Evolutionary conservation across 257 asterid species (phyloP).

Genomic region (Fraxinus americana): DNA sequence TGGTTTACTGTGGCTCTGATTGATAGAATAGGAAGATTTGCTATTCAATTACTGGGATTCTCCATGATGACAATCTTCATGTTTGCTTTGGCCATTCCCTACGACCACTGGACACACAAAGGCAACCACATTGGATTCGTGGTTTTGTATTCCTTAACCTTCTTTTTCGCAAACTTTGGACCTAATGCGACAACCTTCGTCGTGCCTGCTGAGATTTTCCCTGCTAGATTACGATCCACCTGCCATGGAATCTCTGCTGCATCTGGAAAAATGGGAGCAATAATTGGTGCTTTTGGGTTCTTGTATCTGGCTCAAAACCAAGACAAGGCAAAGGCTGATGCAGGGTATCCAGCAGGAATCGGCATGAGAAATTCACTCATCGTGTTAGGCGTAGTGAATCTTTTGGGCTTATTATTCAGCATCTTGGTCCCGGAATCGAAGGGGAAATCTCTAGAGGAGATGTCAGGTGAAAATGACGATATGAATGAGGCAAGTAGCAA

Average conservation of each 20-base stretch:
- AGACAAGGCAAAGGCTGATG: slow-evolving; percentile 28
- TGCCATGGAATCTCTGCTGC: slow-evolving; percentile 48
- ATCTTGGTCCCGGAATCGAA: slow-evolving; percentile 41
- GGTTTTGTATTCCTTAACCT: slow-evolving; percentile 33
- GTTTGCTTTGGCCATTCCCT: slow-evolving; percentile 41
- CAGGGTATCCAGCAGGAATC: slow-evolving; percentile 44
- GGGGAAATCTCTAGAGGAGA: slow-evolving; percentile 40
- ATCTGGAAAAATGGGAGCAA: slow-evolving; percentile 40
- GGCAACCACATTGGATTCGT: slow-evolving; percentile 41
- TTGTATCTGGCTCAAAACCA: slow-evolving; percentile 38
- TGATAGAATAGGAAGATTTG: slow-evolving; percentile 36
- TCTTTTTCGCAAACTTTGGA: slow-evolving; percentile 45
- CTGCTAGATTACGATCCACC: slow-evolving; percentile 37
- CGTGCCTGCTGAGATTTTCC: slow-evolving; percentile 44
- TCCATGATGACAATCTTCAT: slow-evolving; percentile 42
- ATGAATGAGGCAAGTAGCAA: neutral
- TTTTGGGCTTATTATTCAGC: slow-evolving; percentile 32
- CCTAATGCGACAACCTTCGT: slow-evolving; percentile 43
- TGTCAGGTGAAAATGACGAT: slow-evolving; percentile 36
- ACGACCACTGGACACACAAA: slow-evolving; percentile 36
- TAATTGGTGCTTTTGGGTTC: slow-evolving; percentile 41
- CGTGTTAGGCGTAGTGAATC: slow-evolving; percentile 28
- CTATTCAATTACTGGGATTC: slow-evolving; percentile 35
- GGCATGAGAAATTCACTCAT: slow-evolving; percentile 38
- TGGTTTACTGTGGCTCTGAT: slow-evolving; percentile 43